Base-by-base conservation (phyloP, 495 filamentous ascomycete genomes). In the Hyaloscypha hepaticicola region DNA sequence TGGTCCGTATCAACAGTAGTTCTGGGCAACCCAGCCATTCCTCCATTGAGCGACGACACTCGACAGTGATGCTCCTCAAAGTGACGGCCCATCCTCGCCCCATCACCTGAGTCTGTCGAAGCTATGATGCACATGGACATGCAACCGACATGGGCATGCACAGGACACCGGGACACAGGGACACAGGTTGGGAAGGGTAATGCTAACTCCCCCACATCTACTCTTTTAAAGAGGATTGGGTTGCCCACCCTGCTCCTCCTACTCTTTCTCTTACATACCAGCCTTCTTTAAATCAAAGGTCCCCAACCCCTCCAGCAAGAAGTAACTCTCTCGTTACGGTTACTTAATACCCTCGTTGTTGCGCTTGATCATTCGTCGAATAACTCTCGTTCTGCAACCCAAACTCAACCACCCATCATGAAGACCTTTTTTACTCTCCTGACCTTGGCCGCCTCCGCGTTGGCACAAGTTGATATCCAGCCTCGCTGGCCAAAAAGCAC, bases 261-360 rank as follows among this genome's bases (percentile, higher is more conserved):
- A 60, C 57, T 53, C 27, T 62, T 56, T 58, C 49, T 34, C 27
- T 62, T 49, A 51, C 68, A 66, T 55, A 67, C 63, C 66, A 69
- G 63, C 70, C 66, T 65, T 66, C 58, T 55, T 61, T 50, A 65
- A 45, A 45, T 45, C 45, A 61, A 29, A 57, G 24, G 31, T 49
- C 60, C 52, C 62, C 66, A 70, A 60, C 60, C 63, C 57, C 59
- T 55, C 45, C 26, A 63, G 29, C 29, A 62, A 59, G 25, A 66
- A 65, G 66, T 66, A 69, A 71, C 72, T 72, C 73, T 41, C 64
- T 76, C 72, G 71, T 61, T 73, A 68, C 61, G 67, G 73, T 70
- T 71, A 67, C 69, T 69, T 72, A 68, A 58, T 59, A 68, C 69
- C 62, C 62, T 72, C 64, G 66, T 68, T 72, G 22, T 52, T 55